Base-by-base conservation (phyloP, 805 yeast genomes). In the Priceomyces fermenticarens region DNA sequence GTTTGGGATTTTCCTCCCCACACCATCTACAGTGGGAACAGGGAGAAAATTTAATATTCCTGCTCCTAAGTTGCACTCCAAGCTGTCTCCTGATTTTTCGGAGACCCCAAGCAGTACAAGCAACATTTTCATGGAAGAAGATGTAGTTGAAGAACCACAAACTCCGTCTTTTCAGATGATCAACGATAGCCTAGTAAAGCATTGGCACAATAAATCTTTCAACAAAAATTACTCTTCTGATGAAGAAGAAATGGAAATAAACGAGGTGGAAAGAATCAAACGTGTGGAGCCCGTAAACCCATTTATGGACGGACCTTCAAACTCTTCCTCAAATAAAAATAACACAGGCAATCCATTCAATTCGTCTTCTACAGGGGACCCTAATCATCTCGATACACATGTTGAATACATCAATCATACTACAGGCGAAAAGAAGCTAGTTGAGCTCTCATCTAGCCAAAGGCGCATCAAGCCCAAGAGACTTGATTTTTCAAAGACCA, bases 151-250 rank as follows among this genome's bases (percentile, higher is more conserved):
- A 35, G 42, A 38, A 32, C 63, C 63, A 4, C 43, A 42, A 37
- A 63, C 72, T 3, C 70, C 70, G 1, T 32, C 40, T 2, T 48
- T 41, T 3, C 72, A 67, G 41, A 27, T 68, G 26, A 65, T 69
- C 5, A 53, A 57, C 29, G 71, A 65, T 3, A 52, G 56, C 5
- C 46, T 55, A 37, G 63, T 66, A 10, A 43, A 55, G 12, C 58
- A 60, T 27, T 70, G 75, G 75, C 63, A 67, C 40, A 68, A 64
- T 2, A 58, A 59, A 30, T 62, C 71, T 4, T 54, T 45, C 48
- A 51, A 53, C 30, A 50, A 49, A 42, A 50, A 49, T 32, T 63
- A 53, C 27, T 55, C 63, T 1, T 60, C 63, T n/a, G 71, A 62
- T 26, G 67, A 62, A 28, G 65, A 55, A 32, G 51, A 41, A 39